A percentile compares a stretch with the other conserved stretches of the same genome.
Evolutionary conservation across 257 asterid species (phyloP).

Genomic region (Eucommia ulmoides): DNA sequence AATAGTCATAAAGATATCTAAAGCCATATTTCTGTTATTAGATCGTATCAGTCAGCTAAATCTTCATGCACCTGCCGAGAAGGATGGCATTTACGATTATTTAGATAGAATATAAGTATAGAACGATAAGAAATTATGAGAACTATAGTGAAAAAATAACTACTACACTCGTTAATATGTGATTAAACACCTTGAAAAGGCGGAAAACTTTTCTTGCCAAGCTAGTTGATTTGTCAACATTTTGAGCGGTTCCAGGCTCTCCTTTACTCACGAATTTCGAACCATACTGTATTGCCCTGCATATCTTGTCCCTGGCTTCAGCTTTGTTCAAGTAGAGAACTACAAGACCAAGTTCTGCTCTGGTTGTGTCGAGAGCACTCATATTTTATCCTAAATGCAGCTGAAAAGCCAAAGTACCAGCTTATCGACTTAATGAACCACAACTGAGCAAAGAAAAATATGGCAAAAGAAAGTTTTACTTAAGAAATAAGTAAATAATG

Average conservation of each 20-base stretch:
- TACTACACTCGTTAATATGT: too few species aligned
- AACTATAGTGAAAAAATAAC: slow-evolving; percentile 3
- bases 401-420: slow-evolving; percentile 23
- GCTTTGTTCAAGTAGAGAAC: slow-evolving; percentile 89
- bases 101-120: too few species aligned
- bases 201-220: slow-evolving; percentile 97
- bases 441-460: slow-evolving; percentile 1
- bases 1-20: too few species aligned
- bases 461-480: background rate
- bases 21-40: too few species aligned
- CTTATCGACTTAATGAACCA: slow-evolving; percentile 7
- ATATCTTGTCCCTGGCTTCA: slow-evolving; percentile 96
- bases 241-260: slow-evolving; percentile 82
- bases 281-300: slow-evolving; percentile 98
- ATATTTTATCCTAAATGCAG: slow-evolving; percentile 18
- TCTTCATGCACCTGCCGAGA: too few species aligned
- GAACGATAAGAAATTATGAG: too few species aligned
- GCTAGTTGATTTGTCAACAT: slow-evolving; percentile 86
- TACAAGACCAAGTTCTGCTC: slow-evolving; percentile 89
- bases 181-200: slow-evolving; percentile 95
- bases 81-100: too few species aligned
- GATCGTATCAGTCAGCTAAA: too few species aligned
- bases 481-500: background rate
- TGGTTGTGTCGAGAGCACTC: slow-evolving; percentile 75
- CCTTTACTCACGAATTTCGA: slow-evolving; percentile 92